These are phyloP conservation scores for Sequoiadendron giganteum DNA, from an alignment of 75 land plant species.

Conservation along the genomic window DNA sequence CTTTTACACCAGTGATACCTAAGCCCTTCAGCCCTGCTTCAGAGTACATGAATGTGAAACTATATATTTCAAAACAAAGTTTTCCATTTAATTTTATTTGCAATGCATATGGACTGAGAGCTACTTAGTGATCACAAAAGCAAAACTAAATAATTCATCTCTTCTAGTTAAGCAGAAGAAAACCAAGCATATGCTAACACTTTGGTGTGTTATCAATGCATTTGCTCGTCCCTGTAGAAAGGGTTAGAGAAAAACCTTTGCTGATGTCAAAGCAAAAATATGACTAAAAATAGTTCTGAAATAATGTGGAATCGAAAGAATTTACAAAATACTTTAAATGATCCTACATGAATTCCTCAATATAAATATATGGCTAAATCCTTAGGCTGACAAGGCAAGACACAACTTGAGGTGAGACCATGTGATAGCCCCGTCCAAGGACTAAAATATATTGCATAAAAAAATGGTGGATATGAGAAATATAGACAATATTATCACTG, in stretches of 20 bases:
- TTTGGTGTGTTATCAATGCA: neutral
- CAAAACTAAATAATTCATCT: too few relatives aligned
- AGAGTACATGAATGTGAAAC: neutral
- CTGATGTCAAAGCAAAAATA: too few relatives aligned
- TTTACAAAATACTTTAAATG: neutral
- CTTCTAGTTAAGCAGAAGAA: neutral
- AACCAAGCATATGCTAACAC: neutral
- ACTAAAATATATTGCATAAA: too few relatives aligned
- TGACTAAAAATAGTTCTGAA: neutral
- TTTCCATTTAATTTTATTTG: too few relatives aligned
- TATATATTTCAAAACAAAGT: too few relatives aligned
- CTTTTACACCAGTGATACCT: neutral
- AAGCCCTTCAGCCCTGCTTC: neutral
- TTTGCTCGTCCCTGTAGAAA: neutral
- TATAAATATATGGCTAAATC: neutral
- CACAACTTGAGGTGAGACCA: neutral
- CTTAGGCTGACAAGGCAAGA: neutral
- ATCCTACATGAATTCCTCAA: neutral
- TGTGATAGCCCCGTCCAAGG: too few relatives aligned
- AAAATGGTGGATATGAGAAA: too few relatives aligned
- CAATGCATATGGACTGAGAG: too few relatives aligned
- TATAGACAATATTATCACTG: too few relatives aligned
- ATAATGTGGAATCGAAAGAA: neutral
- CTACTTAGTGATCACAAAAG: too few relatives aligned
- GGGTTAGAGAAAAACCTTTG: neutral